Percentiles rank a stretch among this genome's conserved stretches.
Conservation (phyloP, 371 early-diverging fungal genomes). For the Dichotomocladium elegans region DNA sequence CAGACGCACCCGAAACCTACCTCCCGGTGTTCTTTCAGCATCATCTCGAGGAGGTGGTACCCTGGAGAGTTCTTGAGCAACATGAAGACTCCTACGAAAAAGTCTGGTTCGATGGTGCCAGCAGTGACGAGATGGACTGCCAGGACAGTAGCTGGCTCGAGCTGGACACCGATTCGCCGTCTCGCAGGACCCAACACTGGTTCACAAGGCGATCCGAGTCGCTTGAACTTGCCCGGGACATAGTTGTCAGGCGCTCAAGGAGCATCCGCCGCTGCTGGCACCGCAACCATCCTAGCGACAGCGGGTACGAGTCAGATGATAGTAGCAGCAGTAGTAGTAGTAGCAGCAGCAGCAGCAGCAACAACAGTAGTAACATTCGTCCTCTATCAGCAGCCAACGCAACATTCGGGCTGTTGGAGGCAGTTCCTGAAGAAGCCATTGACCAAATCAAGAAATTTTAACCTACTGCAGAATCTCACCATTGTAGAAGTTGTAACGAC, state of each 20-base stretch:
- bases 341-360: constrained; percentile 13
- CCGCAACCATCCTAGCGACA: too few species aligned
- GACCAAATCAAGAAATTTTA: neutral
- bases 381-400: too few species aligned
- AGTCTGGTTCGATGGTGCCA: neutral
- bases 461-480: neutral
- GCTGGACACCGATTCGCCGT: constrained; percentile 9
- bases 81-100: neutral
- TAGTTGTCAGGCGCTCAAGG: constrained; percentile 11
- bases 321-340: too few species aligned
- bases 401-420: too few species aligned
- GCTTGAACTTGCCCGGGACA: constrained; percentile 15
- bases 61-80: constrained; percentile 21
- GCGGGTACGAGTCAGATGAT: too few species aligned
- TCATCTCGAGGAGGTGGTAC: constrained; percentile 16
- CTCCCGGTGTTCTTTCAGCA: constrained; percentile 7
- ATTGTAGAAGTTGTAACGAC: neutral
- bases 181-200: constrained; percentile 16
- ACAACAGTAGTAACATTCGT: neutral
- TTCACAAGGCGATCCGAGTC: constrained; percentile 13
- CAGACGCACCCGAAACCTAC: neutral
- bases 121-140: neutral
- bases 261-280: constrained; percentile 21
- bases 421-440: constrained; percentile 1
- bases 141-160: constrained; percentile 16